A percentile compares a stretch with the other conserved stretches of the same genome.
phyloP scores from a whole-genome alignment of 768 basidiomycete species.

The Macrocybe gigantea region DNA sequence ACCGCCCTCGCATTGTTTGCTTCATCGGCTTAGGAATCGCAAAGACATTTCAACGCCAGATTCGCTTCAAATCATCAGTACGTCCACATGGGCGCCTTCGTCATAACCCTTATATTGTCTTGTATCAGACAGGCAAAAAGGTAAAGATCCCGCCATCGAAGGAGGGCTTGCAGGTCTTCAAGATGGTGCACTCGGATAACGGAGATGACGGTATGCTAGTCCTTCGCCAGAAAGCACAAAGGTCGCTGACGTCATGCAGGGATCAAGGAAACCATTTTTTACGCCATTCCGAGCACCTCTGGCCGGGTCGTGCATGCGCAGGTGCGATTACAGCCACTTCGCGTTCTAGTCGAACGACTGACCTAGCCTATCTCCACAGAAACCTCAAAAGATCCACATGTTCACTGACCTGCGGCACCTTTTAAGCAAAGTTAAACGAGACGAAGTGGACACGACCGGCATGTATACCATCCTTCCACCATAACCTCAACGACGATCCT shows the following conservation, averaged over 20 bases:
- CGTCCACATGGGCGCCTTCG: background rate
- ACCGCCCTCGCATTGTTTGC: conserved; percentile 63
- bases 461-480: too few relatives aligned
- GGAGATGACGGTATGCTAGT: background rate
- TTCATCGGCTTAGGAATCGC: conserved; percentile 74
- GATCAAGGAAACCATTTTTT: conserved; percentile 58
- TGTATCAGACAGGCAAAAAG: conserved; percentile 4
- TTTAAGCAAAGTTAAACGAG: too few relatives aligned
- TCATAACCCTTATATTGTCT: background rate
- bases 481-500: too few relatives aligned
- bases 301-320: conserved; percentile 69
- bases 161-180: conserved; percentile 45
- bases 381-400: too few relatives aligned
- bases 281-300: conserved; percentile 72
- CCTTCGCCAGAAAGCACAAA: background rate
- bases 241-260: background rate
- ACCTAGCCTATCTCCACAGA: too few relatives aligned
- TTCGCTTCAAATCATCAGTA: conserved; percentile 2
- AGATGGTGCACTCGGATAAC: conserved; percentile 32
- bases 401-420: too few relatives aligned
- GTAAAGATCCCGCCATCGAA: conserved; percentile 4
- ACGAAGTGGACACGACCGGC: too few relatives aligned
- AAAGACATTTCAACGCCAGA: conserved; percentile 23
- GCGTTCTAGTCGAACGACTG: too few relatives aligned
- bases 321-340: conserved; percentile 27